Evolutionary conservation across 768 basidiomycete species (phyloP).

Genomic region (Neoboletus brunneissimus): DNA sequence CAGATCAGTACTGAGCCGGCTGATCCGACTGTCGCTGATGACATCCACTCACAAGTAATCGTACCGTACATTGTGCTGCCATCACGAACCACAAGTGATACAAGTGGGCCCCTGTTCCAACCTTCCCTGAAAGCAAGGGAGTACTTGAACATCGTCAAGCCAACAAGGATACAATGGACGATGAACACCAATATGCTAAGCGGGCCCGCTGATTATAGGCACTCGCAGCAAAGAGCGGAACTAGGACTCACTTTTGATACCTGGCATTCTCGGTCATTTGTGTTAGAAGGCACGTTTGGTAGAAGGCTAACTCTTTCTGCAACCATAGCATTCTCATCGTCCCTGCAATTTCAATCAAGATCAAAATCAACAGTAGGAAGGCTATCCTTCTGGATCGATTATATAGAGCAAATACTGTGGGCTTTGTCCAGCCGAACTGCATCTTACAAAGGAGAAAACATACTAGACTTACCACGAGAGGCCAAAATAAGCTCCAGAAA

Average conservation of each 20-base stretch:
- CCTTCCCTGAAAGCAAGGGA: constrained; percentile 11
- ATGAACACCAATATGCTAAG: constrained; percentile 13
- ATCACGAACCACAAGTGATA: constrained; percentile 22
- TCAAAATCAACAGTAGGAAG: constrained; percentile 3
- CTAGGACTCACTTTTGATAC: constrained; percentile 11
- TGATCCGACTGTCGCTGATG: too few species aligned
- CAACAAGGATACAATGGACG: constrained; percentile 14
- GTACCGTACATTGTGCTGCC: constrained; percentile 10
- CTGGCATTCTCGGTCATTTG: neutral
- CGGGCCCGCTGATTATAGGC: neutral
- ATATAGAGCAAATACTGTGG: constrained; percentile 14
- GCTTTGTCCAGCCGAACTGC: neutral
- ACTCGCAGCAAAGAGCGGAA: neutral
- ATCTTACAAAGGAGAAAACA: neutral
- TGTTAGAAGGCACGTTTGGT: constrained; percentile 12
- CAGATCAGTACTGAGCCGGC: neutral
- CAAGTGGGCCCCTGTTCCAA: constrained; percentile 16
- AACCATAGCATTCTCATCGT: constrained; percentile 1
- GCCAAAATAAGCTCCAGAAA: constrained; percentile 18
- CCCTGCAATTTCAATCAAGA: constrained; percentile 1
- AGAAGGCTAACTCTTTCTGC: neutral
- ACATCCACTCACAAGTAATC: constrained; percentile 5
- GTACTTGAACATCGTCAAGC: constrained; percentile 22
- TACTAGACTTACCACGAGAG: constrained; percentile 11
- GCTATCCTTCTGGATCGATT: constrained; percentile 7